A percentile compares a stretch with the other conserved stretches of the same genome.
Conservation (phyloP, 768 basidiomycete species). For the Pholiota conissans region DNA sequence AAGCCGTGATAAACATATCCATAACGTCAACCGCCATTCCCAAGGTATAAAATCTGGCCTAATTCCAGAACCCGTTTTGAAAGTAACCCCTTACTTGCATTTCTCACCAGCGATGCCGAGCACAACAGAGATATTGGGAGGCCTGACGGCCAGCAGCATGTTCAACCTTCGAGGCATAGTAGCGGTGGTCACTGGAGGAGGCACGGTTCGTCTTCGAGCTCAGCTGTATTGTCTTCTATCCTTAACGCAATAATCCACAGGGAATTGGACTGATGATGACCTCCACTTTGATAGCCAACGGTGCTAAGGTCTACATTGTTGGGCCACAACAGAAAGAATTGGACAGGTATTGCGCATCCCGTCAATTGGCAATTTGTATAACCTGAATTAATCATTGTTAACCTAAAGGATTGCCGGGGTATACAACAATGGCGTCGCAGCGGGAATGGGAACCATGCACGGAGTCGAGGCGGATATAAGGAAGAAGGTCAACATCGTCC, state of each 20-base stretch:
- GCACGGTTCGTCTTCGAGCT: conserved; percentile 2
- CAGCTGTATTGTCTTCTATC: background rate
- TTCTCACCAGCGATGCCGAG: background rate
- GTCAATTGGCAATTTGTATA: background rate
- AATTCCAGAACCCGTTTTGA: background rate
- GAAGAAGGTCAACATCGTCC: background rate
- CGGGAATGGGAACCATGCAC: conserved; percentile 4
- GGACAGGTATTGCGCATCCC: background rate
- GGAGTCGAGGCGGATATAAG: conserved; percentile 4
- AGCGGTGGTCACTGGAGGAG: conserved; percentile 7
- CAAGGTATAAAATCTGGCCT: background rate
- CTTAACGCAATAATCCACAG: background rate
- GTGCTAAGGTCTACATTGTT: conserved; percentile 10
- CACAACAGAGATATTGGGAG: background rate
- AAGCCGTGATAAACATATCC: background rate
- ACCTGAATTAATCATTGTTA: background rate
- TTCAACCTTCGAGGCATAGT: conserved; percentile 5
- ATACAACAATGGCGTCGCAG: conserved; percentile 1
- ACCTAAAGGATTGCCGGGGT: background rate
- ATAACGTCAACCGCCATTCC: background rate
- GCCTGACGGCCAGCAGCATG: conserved; percentile 1
- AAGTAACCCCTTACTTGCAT: background rate
- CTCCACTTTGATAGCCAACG: conserved; percentile 3
- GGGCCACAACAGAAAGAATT: conserved; percentile 4
- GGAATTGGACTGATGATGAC: conserved; percentile 9